A percentile compares a stretch with the other conserved stretches of the same genome.
Evolutionary conservation across 2,329 filamentous ascomycete species (phyloP).

Genomic region (Cordyceps cateniannulata): DNA sequence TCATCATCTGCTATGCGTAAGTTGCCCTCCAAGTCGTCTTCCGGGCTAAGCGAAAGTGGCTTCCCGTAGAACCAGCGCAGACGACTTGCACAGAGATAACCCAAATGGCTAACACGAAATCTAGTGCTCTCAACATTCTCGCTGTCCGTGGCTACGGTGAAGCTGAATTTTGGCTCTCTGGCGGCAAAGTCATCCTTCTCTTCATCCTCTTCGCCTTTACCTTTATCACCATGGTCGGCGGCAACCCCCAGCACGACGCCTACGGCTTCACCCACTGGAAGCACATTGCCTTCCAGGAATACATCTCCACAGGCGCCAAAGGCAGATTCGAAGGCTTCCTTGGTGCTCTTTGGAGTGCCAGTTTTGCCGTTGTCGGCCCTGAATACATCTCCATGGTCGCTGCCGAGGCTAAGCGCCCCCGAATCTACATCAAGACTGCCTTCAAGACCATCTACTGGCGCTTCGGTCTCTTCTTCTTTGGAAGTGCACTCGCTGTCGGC

Average conservation of each 20-base stretch:
- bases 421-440: constrained; percentile 57
- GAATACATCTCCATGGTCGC: constrained; percentile 65
- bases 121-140: constrained; percentile 53
- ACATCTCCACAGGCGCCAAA: constrained; percentile 51
- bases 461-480: constrained; percentile 63
- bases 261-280: constrained; percentile 68
- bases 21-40: constrained; percentile 17
- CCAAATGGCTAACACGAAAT: background rate
- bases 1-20: constrained; percentile 52
- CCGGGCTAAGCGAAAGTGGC: too few species aligned
- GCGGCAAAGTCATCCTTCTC: constrained; percentile 60
- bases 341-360: constrained; percentile 57
- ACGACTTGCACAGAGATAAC: constrained; percentile 14
- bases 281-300: constrained; percentile 38
- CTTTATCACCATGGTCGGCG: constrained; percentile 74
- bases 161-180: constrained; percentile 63
- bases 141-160: constrained; percentile 63
- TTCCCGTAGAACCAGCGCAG: constrained; percentile 6
- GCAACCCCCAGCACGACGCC: constrained; percentile 61
- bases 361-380: constrained; percentile 58
- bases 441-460: constrained; percentile 71
- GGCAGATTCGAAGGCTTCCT: constrained; percentile 68
- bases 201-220: constrained; percentile 65
- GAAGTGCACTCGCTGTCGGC: constrained; percentile 59
- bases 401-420: constrained; percentile 60